phyloP scores from a whole-genome alignment of 2,329 filamentous ascomycete genomes.

The Achaetomium macrosporum region DNA sequence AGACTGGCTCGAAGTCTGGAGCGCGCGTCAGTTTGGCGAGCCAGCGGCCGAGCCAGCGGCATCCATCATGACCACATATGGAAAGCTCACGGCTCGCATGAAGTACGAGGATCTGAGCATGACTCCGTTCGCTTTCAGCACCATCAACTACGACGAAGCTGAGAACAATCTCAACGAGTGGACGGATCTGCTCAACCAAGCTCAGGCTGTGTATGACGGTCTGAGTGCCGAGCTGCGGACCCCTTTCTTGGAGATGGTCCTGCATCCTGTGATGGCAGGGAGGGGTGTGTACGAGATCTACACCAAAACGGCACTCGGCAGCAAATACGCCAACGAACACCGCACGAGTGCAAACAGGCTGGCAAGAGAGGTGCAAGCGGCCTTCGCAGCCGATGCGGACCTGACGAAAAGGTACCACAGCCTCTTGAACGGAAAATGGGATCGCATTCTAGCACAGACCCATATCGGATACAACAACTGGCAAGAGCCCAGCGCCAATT shows the following conservation, averaged over 20 bases:
- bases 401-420: constrained; percentile 40
- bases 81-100: constrained; percentile 31
- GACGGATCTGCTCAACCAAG: constrained; percentile 38
- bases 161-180: constrained; percentile 47
- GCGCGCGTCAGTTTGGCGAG: constrained; percentile 42
- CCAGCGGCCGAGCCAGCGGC: constrained; percentile 40
- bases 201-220: constrained; percentile 39
- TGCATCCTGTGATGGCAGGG: constrained; percentile 51
- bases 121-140: constrained; percentile 38
- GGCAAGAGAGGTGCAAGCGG: constrained; percentile 34
- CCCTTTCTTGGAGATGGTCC: constrained; percentile 51
- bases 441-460: constrained; percentile 42
- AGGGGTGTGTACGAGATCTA: constrained; percentile 46
- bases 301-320: constrained; percentile 39
- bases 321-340: constrained; percentile 41
- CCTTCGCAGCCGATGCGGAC: constrained; percentile 39
- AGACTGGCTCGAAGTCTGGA: constrained; percentile 42
- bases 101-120: constrained; percentile 33
- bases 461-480: constrained; percentile 43
- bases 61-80: constrained; percentile 43
- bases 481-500: constrained; percentile 49
- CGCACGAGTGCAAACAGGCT: constrained; percentile 41
- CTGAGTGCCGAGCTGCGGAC: constrained; percentile 37
- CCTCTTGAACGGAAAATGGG: constrained; percentile 35
- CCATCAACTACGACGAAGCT: constrained; percentile 55